phyloP scores from a whole-genome alignment of 1,284 basidiomycete species.

The Xerocomus minutiporus region DNA sequence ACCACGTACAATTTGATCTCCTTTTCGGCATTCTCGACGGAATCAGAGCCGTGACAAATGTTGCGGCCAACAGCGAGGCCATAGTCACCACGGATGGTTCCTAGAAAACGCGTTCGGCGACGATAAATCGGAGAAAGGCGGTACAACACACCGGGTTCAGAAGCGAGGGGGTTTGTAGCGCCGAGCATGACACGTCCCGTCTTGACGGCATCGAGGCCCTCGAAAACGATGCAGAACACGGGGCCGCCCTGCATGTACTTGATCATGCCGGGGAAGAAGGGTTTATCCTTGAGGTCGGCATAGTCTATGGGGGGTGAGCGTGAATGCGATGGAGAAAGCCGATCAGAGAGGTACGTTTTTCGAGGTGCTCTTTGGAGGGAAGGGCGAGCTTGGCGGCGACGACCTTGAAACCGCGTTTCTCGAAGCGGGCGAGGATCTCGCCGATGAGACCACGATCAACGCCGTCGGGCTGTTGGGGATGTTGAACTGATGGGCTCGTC shows the following conservation, averaged over 20 bases:
- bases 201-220: constrained; percentile 96
- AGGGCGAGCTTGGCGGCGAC: constrained; percentile 84
- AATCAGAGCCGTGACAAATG: constrained; percentile 93
- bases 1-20: constrained; percentile 80
- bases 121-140: constrained; percentile 5
- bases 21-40: constrained; percentile 86
- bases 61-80: constrained; percentile 91
- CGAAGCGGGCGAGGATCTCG: constrained; percentile 90
- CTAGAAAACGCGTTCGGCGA: constrained; percentile 33
- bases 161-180: constrained; percentile 93
- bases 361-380: constrained; percentile 76
- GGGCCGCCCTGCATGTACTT: constrained; percentile 95
- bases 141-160: constrained; percentile 62
- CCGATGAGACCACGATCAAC: constrained; percentile 95
- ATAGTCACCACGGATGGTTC: constrained; percentile 90
- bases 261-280: constrained; percentile 92
- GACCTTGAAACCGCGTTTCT: constrained; percentile 94
- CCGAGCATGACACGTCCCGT: constrained; percentile 94
- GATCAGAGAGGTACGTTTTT: constrained; percentile 57
- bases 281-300: constrained; percentile 84
- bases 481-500: constrained; percentile 4
- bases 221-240: constrained; percentile 95
- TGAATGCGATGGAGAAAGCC: constrained; percentile 9
- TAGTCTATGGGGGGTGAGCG: constrained; percentile 61
- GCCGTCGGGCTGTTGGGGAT: constrained; percentile 76